Base-by-base conservation (phyloP, 2,329 filamentous ascomycete species). In the Cordyceps cicadae region DNA sequence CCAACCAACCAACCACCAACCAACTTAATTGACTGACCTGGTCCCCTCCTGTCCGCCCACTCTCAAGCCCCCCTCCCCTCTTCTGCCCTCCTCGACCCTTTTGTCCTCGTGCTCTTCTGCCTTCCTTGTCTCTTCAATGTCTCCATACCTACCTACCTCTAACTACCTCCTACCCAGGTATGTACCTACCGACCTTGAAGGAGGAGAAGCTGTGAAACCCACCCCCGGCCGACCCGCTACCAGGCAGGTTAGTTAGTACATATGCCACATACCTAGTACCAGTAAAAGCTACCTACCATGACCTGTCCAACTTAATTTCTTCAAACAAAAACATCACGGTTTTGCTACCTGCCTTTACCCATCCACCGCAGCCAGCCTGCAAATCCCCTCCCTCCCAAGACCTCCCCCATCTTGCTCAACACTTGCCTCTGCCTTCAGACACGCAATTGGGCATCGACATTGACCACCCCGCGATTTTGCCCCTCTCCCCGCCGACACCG, bases 401-500 rank as follows among this genome's bases (percentile, higher is more conserved):
- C 15, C 4, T 3, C 14, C 29, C 5, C 21, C 29, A 21, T 39
- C 15, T 32, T 39, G 12, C 15, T 29, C 11, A 15, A 48, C 15
- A n/a, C 7, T 26, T 29, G 19, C 14, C 19, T 29, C 29, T 24
- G 29, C 11, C 41, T 11, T 17, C 15, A 21, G 41, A 34, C 37
- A 26, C 37, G 49, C 55, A 53, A 60, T 48, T 54, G 39, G 32
- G 24, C 50, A 59, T 53, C 41, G 9, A 26, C 15, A 5, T 37
- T 29, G 8, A 52, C 7, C 48, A 46, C 57, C 37, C 49, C 57
- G 46, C 57, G 49, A 59, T 29, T 52, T 53, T n/a, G 29, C 51
- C 41, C 41, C 50, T 54, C 50, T 11, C 50, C 58, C 58, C 50
- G 50, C 50, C 50, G 58, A 60, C 58, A 60, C 58, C 58, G 58